Evolutionary conservation across 169 alveolate species (phyloP), one percentile per base, ranked within the genome.

Genomic region (Plasmodium falciparum): DNA sequence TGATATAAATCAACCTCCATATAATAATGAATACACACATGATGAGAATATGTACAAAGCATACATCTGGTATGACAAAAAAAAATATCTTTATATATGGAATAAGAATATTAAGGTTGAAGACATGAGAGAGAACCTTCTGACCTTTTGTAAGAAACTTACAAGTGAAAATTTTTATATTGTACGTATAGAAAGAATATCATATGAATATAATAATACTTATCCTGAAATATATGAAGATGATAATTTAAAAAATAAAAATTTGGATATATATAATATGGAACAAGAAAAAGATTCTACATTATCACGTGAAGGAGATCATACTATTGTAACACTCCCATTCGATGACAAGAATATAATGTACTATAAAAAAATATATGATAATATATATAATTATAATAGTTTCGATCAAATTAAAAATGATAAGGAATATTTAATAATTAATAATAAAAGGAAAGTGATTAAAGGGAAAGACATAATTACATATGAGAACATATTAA

Each of bases 81-180:
- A 39, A 39, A 8, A 69, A 24, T 45, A 3, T 47, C 33, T 47
- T 9, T 24, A 24, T 29, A 52, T 73, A 2, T 73, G 85, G 89
- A 43, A 47, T 12, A 49, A 15, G 0, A 63, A 26, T 15, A 78
- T 78, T 71, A 29, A 50, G 5, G 15, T 15, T 45, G 59, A 65
- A 59, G 75, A 78, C 13, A 39, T 78, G n/a, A 69, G 50, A 24
- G 45, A 61, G 22, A 49, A 70, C n/a, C 43, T 78, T 8, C 47
- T 49, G 45, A 67, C 65, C 24, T 65, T 78, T 43, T 78, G 89
- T 13, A 78, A 65, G 13, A 78, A 78, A 45, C 49, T 78, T 43
- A 59, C 62, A 11, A 66, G 33, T 12, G 89, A 66, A 3, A 63
- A 78, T 1, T 78, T 78, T 29, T 78, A 66, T 24, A 24, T 78